Evolutionary conservation across 345 rosid species (phyloP).

Genomic region (Eutrema yunnanense): DNA sequence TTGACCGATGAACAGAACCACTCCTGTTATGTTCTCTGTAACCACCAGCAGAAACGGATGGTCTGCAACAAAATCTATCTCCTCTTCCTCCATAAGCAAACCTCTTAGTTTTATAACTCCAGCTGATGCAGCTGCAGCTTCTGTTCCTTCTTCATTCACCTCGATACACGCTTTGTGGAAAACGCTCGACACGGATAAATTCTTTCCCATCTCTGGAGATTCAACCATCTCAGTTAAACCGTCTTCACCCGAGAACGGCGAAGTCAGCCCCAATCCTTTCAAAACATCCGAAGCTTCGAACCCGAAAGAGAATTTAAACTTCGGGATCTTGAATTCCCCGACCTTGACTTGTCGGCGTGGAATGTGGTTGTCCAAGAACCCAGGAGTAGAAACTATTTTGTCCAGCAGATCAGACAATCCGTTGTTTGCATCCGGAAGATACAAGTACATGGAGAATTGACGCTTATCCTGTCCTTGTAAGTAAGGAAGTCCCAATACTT

Average conservation of each 20-base stretch:
- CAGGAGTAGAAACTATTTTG: conserved; percentile 37
- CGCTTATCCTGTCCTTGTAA: conserved; percentile 63
- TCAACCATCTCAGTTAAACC: conserved; percentile 61
- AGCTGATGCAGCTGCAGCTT: conserved; percentile 64
- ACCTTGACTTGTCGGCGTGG: conserved; percentile 35
- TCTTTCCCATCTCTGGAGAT: conserved; percentile 32
- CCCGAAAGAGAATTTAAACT: conserved; percentile 51
- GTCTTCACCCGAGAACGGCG: conserved; percentile 49
- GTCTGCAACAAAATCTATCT: conserved; percentile 61
- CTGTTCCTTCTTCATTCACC: conserved; percentile 77
- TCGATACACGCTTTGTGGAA: conserved; percentile 63
- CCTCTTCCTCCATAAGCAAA: not conserved
- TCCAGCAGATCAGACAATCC: conserved; percentile 51
- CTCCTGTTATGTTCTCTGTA: conserved; percentile 52
- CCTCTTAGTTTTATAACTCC: conserved; percentile 22
- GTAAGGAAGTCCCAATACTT: conserved; percentile 72
- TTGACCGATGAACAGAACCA: conserved; percentile 54
- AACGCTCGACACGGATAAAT: conserved; percentile 41
- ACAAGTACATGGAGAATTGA: conserved; percentile 63
- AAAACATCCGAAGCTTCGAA: conserved; percentile 49
- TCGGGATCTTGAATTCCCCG: conserved; percentile 53
- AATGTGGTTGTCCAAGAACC: conserved; percentile 45
- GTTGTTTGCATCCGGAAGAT: conserved; percentile 60
- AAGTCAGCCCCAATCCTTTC: conserved; percentile 44
- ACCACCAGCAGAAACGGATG: conserved; percentile 64